A percentile compares a stretch with the other conserved stretches of the same genome.
These are phyloP conservation scores for Malus domestica DNA, from an alignment of 306 rosid genomes.

Conservation along the genomic window DNA sequence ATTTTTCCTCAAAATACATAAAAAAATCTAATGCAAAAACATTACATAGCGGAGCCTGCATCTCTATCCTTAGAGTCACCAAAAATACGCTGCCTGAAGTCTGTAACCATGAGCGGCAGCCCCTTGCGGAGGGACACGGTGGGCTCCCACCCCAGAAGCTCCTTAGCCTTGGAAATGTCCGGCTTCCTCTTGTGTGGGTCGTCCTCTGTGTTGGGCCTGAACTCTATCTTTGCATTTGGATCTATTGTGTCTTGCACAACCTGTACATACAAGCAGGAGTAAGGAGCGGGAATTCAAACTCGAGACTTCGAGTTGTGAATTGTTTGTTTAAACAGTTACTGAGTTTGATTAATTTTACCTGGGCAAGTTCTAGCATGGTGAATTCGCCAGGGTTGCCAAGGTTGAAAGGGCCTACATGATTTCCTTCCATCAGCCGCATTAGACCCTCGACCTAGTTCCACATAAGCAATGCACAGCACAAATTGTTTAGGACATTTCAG, in stretches of 20 bases:
- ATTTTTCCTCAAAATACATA: background rate
- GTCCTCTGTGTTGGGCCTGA: conserved; percentile 87
- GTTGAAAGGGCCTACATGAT: conserved; percentile 92
- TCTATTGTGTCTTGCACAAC: conserved; percentile 89
- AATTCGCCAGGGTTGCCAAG: conserved; percentile 98
- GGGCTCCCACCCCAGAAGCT: conserved; percentile 89
- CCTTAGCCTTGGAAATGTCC: conserved; percentile 82
- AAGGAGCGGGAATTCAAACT: background rate
- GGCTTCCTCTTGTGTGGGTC: conserved; percentile 97
- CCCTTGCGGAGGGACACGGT: conserved; percentile 76
- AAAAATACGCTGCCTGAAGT: conserved; percentile 71
- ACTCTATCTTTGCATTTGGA: conserved; percentile 80
- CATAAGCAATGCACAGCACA: background rate
- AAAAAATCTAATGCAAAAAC: background rate
- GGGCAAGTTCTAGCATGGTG: conserved; percentile 97
- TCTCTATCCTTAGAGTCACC: conserved; percentile 35
- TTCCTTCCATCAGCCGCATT: conserved; percentile 84
- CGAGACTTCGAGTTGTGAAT: background rate
- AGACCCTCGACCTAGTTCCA: conserved; percentile 71
- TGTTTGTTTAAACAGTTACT: background rate
- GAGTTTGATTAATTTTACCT: conserved; percentile 31
- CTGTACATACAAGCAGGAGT: conserved; percentile 18
- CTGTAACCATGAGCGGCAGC: conserved; percentile 81
- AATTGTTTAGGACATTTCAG: background rate
- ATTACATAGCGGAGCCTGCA: conserved; percentile 1